Base-by-base conservation (phyloP, 2,329 filamentous ascomycete genomes). In the Phoma herbarum region DNA sequence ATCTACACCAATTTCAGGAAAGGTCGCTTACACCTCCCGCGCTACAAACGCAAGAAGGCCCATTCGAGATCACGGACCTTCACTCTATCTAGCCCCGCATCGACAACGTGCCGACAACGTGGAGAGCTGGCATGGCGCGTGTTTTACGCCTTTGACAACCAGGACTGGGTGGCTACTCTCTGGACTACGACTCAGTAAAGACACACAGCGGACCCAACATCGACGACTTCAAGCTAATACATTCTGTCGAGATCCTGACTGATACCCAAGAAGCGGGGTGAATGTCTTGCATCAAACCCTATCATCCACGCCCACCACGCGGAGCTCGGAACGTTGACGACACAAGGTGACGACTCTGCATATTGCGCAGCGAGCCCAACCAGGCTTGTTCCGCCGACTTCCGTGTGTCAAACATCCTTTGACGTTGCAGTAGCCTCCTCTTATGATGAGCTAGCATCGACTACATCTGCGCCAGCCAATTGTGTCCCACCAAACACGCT, bases 31-130 rank as follows among this genome's bases (percentile, higher is more conserved):
- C 35, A 18, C 47, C 25, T 44, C 25, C 28, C 26, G 28, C 55
- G 33, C 47, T 26, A 47, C 43, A 28, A 20, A 50, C 25, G 11
- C 28, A 18, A 49, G 31, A 23, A 33, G 25, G 25, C 39, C 43
- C 18, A 18, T 23, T 16, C 14, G 26, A 39, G 25, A 44, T 20
- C 29, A 18, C 31, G 43, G 31, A 37, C 16, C n/a, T 18, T 41
- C 39, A 22, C 31, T 45, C 28, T 37, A 48, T 39, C 29, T n/a
- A 42, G 22, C 45, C n/a, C n/a, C 39, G 39, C 56, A 49, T 25
- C 18, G 23, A 39, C 14, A 49, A 25, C 28, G 35, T 52, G 48
- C 18, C n/a, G 12, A 35, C 48, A 52, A 47, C 35, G 47, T 51
- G 26, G 42, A 11, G 20, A 11, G 11, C 3, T 44, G 11, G 29